These are phyloP conservation scores for Yamadazyma endophytica DNA, from an alignment of 805 yeast genomes.

Conservation along the genomic window DNA sequence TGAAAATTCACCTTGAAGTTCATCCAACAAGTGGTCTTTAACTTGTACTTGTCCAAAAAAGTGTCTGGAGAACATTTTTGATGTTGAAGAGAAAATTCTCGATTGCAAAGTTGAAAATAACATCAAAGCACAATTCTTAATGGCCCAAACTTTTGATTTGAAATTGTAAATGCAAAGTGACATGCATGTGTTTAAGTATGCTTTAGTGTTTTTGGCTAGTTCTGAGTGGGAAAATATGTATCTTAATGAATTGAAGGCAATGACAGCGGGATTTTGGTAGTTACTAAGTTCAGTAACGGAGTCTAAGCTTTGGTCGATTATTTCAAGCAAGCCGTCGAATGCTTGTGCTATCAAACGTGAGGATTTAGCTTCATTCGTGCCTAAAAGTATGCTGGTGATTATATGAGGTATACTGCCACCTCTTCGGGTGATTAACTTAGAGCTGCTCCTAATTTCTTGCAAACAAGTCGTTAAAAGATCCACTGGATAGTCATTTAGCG, in stretches of 20 bases:
- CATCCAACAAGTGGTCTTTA: slow-evolving; percentile 44
- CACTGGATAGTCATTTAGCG: slow-evolving; percentile 36
- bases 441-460: slow-evolving; percentile 45
- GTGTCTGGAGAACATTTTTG: slow-evolving; percentile 51
- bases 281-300: slow-evolving; percentile 43
- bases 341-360: slow-evolving; percentile 41
- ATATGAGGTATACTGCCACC: slow-evolving; percentile 90
- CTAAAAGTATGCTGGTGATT: slow-evolving; percentile 67
- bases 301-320: slow-evolving; percentile 52
- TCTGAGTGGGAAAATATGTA: slow-evolving; percentile 69
- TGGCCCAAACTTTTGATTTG: slow-evolving; percentile 71
- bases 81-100: slow-evolving; percentile 63
- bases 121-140: slow-evolving; percentile 92
- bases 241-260: slow-evolving; percentile 83
- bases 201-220: slow-evolving; percentile 49
- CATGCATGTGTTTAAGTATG: slow-evolving; percentile 55
- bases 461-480: slow-evolving; percentile 45
- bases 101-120: slow-evolving; percentile 80
- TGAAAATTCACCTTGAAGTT: slow-evolving; percentile 34
- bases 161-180: slow-evolving; percentile 60
- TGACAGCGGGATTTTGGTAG: slow-evolving; percentile 84
- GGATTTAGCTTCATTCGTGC: slow-evolving; percentile 29
- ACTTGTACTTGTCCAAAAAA: slow-evolving; percentile 65
- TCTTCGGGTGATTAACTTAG: slow-evolving; percentile 77
- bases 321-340: slow-evolving; percentile 45